Evolutionary conservation across 345 rosid genomes (phyloP).

Genomic region (Boechera divaricarpa): DNA sequence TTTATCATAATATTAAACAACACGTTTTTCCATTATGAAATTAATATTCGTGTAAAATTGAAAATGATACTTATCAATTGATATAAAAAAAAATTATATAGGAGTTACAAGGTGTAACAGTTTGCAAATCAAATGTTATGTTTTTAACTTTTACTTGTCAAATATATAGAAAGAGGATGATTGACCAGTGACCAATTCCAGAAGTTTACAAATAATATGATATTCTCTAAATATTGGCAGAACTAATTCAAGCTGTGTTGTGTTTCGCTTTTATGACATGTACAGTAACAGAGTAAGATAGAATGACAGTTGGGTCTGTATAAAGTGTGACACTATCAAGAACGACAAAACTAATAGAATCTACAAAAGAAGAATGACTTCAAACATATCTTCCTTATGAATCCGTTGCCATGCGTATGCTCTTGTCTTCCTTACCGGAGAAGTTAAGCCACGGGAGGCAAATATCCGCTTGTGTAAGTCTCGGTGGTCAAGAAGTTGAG

Average conservation of each 20-base stretch:
- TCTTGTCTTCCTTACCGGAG: conserved; percentile 21
- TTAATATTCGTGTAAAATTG: no score
- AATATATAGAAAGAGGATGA: not conserved
- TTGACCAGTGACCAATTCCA: not conserved
- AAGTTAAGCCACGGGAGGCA: not conserved
- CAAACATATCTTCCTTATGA: conserved; percentile 28
- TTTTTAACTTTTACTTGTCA: no score
- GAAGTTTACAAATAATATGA: not conserved
- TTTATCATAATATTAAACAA: no score
- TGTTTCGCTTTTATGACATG: conserved; percentile 29
- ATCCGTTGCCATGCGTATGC: conserved; percentile 26
- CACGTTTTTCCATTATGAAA: no score
- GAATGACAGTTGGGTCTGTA: conserved; percentile 33
- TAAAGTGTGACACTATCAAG: conserved; percentile 34
- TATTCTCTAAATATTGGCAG: not conserved
- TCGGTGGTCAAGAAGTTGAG: conserved; percentile 22
- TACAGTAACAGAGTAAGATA: conserved; percentile 23
- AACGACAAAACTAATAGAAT: conserved; percentile 29
- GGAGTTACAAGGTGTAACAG: no score
- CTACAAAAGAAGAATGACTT: conserved; percentile 41
- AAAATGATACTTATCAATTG: no score
- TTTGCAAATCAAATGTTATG: no score
- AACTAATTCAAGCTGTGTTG: conserved; percentile 20
- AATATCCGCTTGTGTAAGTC: conserved; percentile 14
- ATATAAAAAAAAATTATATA: no score